These are phyloP conservation scores for Phytophthora crassamura DNA, from an alignment of 352 stramenopile species.

Conservation along the genomic window DNA sequence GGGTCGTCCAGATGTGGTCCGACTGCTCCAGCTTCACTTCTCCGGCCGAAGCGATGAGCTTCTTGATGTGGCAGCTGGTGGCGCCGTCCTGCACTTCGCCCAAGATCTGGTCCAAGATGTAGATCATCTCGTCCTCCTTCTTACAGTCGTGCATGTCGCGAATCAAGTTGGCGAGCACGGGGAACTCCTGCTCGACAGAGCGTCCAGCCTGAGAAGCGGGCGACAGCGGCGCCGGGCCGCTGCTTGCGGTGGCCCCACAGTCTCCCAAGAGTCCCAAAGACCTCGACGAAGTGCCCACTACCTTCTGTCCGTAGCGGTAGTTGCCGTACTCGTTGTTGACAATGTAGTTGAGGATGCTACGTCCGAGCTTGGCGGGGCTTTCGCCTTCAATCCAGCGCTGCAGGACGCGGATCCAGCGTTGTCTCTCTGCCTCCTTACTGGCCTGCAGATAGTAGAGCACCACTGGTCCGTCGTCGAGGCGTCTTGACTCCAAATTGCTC, in stretches of 20 bases:
- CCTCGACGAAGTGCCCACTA: slow-evolving; percentile 32
- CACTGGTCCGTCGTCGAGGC: slow-evolving; percentile 49
- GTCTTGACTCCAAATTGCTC: slow-evolving; percentile 50
- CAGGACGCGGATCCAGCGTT: slow-evolving; percentile 75
- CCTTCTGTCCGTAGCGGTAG: slow-evolving; percentile 69
- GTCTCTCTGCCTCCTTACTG: slow-evolving; percentile 60
- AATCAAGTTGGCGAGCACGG: slow-evolving; percentile 77
- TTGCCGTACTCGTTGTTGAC: slow-evolving; percentile 78
- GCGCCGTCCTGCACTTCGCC: slow-evolving; percentile 78
- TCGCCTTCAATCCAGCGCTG: slow-evolving; percentile 78
- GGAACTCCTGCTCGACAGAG: slow-evolving; percentile 71
- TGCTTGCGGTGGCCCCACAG: slow-evolving; percentile 10
- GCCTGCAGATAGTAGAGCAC: slow-evolving; percentile 81
- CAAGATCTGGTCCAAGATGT: slow-evolving; percentile 84
- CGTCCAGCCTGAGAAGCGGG: slow-evolving; percentile 60
- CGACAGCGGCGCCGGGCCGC: slow-evolving; percentile 42
- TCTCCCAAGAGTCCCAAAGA: slow-evolving; percentile 31
- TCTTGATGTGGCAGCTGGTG: slow-evolving; percentile 71
- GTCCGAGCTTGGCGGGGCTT: slow-evolving; percentile 57
- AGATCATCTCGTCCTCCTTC: slow-evolving; percentile 82
- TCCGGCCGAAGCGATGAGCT: slow-evolving; percentile 72
- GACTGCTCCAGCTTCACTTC: slow-evolving; percentile 73
- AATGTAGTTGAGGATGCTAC: slow-evolving; percentile 74
- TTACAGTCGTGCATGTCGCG: slow-evolving; percentile 80
- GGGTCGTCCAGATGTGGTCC: slow-evolving; percentile 66